Base-by-base conservation (phyloP, 331 rosid genomes). In the Phaseolus coccineus region DNA sequence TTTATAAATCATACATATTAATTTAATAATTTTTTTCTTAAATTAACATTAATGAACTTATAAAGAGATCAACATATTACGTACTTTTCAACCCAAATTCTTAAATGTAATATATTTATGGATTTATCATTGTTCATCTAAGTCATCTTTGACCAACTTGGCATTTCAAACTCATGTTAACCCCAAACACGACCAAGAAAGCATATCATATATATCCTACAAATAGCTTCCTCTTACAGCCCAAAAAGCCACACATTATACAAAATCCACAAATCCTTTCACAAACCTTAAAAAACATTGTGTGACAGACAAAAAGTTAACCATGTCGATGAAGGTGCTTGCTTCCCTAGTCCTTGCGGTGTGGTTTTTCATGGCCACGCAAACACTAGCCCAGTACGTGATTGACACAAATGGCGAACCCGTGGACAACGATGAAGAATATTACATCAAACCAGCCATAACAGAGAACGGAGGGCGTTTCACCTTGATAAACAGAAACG, bases 391-490 rank as follows among this genome's bases (percentile, higher is more conserved):
- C 2, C 89, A 84, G 66, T 48, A 79, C 1, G 88, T 90, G 12
- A 58, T 83, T 0, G 92, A 90, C 90, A 87, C 84, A 0, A 42
- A 80, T 3, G 81, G 88, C 0, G 42, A 71, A 2, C 82, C 88
- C 3, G 82, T 90, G 10, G 64, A 76, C 3, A 35, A 59, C 0
- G 88, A 81, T 0, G 80, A 65, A 0, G 83, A 88, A 2, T 90
- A 90, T 76, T 83, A 76, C 89, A 87, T 89, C 74, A 79, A 56
- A 8, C 91, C 88, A 0, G 90, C 85, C 7, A 83, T 88, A 52
- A 87, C 91, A 0, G 89, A 87, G 33, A 80, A 19, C 4, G 91
- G 92, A 8, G 92, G 94, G 1, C 88, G 88, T 9, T 83, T 87
- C 89, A 87, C 89, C 3, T 61, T 90, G 58, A 39, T 90, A 33